phyloP scores from a whole-genome alignment of 78 protist genomes.

The Dictyostelium citrinum region DNA sequence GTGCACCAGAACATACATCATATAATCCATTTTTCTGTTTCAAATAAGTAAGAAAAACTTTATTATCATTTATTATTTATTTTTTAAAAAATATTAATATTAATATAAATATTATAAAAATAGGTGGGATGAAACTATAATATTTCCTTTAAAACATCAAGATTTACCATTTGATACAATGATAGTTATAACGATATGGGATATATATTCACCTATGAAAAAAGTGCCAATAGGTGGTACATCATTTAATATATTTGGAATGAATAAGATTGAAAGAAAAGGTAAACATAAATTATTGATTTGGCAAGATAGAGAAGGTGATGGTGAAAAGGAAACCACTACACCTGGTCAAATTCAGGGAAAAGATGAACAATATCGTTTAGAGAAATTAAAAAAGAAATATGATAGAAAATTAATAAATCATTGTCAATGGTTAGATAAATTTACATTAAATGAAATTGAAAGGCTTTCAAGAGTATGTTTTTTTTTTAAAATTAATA shows the following conservation, averaged over 20 bases:
- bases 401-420: slow-evolving; percentile 60
- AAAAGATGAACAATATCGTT: slow-evolving; percentile 55
- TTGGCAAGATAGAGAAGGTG: slow-evolving; percentile 63
- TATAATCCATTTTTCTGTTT: slow-evolving; percentile 21
- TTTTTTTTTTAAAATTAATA: neutral
- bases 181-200: slow-evolving; percentile 81
- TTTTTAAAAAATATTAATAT: neutral
- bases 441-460: slow-evolving; percentile 48
- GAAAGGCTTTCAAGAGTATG: slow-evolving; percentile 58
- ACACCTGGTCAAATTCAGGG: slow-evolving; percentile 72
- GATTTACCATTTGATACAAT: slow-evolving; percentile 75
- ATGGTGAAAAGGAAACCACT: slow-evolving; percentile 13
- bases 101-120: neutral
- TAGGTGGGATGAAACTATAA: slow-evolving; percentile 67
- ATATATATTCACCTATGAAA: slow-evolving; percentile 48
- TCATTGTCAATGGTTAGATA: slow-evolving; percentile 69
- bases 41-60: neutral
- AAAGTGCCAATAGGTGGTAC: slow-evolving; percentile 71
- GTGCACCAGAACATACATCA: slow-evolving; percentile 67
- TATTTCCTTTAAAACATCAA: slow-evolving; percentile 69
- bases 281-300: slow-evolving; percentile 61
- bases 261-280: slow-evolving; percentile 35
- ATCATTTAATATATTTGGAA: slow-evolving; percentile 65
- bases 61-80: neutral
- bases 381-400: slow-evolving; percentile 58